Conservation (phyloP, 2,329 filamentous ascomycete species). For the Colletotrichum destructivum region DNA sequence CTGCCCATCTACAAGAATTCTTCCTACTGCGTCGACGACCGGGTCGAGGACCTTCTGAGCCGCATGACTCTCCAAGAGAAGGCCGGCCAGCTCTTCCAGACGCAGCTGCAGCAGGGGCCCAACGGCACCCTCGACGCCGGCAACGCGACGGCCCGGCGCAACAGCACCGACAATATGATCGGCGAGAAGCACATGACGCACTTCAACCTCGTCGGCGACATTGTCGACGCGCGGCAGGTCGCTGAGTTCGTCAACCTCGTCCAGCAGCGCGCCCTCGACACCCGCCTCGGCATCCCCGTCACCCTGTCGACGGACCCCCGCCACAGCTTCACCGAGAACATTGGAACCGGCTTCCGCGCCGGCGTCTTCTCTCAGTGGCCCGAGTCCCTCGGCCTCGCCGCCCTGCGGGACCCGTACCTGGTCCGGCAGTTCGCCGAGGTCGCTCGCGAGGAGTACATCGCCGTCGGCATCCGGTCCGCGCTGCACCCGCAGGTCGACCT, state of each 20-base stretch:
- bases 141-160: slow-evolving; percentile 32
- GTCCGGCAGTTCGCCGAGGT: slow-evolving; percentile 64
- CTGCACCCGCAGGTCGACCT: slow-evolving; percentile 68
- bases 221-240: slow-evolving; percentile 53
- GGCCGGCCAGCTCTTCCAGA: slow-evolving; percentile 64
- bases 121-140: slow-evolving; percentile 43
- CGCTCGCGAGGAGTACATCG: slow-evolving; percentile 62
- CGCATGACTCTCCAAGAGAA: slow-evolving; percentile 66
- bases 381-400: slow-evolving; percentile 65
- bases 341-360: slow-evolving; percentile 59
- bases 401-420: slow-evolving; percentile 59
- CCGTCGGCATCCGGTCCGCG: slow-evolving; percentile 60
- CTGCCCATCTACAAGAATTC: slow-evolving; percentile 49
- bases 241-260: slow-evolving; percentile 60
- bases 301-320: slow-evolving; percentile 64
- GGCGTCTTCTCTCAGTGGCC: slow-evolving; percentile 66
- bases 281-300: slow-evolving; percentile 63
- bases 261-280: slow-evolving; percentile 60
- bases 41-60: slow-evolving; percentile 60
- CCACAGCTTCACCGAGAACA: slow-evolving; percentile 60
- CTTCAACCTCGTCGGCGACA: slow-evolving; percentile 62
- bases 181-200: slow-evolving; percentile 57
- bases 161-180: slow-evolving; percentile 52
- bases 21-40: slow-evolving; percentile 59
- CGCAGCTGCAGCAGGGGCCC: slow-evolving; percentile 48